Percentiles rank a stretch among this genome's conserved stretches.
Evolutionary conservation across 2,329 filamentous ascomycete species (phyloP).

Genomic region (Lasiodiplodia theobromae): DNA sequence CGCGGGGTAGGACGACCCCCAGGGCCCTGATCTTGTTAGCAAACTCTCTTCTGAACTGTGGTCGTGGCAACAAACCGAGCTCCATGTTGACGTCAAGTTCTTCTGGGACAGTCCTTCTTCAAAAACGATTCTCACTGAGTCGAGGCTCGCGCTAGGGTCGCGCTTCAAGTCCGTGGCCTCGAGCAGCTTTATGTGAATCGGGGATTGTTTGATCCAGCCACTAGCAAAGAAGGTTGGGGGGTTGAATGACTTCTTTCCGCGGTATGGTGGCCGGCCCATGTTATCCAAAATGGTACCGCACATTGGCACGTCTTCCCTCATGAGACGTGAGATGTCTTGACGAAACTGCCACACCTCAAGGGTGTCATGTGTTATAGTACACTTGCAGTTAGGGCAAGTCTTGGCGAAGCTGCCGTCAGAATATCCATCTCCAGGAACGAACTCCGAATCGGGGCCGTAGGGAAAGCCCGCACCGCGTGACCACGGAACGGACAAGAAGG

Average conservation of each 20-base stretch:
- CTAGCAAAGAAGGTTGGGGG: constrained; percentile 20
- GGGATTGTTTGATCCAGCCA: constrained; percentile 14
- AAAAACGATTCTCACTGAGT: constrained; percentile 26
- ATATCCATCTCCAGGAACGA: constrained; percentile 61
- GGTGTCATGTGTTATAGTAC: constrained; percentile 61
- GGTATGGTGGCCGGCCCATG: constrained; percentile 49
- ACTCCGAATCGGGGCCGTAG: background rate
- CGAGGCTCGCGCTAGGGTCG: constrained; percentile 2
- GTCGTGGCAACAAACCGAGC: background rate
- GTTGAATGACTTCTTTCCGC: background rate
- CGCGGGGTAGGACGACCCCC: background rate
- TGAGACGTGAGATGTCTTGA: constrained; percentile 60
- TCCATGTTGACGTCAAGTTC: background rate
- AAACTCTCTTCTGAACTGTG: background rate
- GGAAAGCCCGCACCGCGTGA: constrained; percentile 2
- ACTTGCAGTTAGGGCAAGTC: constrained; percentile 61
- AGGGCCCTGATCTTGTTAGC: background rate
- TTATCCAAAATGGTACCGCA: constrained; percentile 71
- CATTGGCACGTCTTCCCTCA: constrained; percentile 62
- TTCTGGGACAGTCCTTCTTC: constrained; percentile 4
- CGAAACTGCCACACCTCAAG: constrained; percentile 70
- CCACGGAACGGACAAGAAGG: constrained; percentile 61
- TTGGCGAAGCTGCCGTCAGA: constrained; percentile 64
- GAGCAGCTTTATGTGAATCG: constrained; percentile 2
- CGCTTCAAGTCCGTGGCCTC: constrained; percentile 11